Percentiles rank a stretch among this genome's conserved stretches.
These are phyloP conservation scores for Euphorbia schlechtendalii DNA, from an alignment of 441 rosid genomes.

Conservation along the genomic window DNA sequence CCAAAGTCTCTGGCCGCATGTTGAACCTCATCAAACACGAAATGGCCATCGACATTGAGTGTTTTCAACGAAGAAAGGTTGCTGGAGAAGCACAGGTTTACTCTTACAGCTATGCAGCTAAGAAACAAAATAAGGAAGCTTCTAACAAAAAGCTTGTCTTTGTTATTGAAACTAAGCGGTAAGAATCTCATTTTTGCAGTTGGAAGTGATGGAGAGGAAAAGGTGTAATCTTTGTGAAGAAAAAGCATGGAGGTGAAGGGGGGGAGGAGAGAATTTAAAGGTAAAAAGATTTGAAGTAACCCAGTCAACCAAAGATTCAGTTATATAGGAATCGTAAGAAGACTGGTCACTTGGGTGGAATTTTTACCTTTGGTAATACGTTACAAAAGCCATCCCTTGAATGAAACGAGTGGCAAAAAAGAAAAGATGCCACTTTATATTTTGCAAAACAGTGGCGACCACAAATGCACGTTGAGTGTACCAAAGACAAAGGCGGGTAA, in stretches of 20 bases:
- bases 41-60: conserved; percentile 61
- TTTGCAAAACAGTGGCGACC: conserved; percentile 71
- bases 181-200: conserved; percentile 37
- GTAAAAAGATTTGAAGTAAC: conserved; percentile 35
- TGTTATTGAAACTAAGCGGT: conserved; percentile 33
- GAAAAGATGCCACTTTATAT: conserved; percentile 63
- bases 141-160: conserved; percentile 43
- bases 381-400: conserved; percentile 41
- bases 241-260: conserved; percentile 32
- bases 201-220: conserved; percentile 23
- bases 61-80: conserved; percentile 51
- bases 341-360: conserved; percentile 58
- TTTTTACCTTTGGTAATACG: conserved; percentile 23
- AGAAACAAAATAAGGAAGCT: conserved; percentile 53
- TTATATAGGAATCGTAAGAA: conserved; percentile 54
- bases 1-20: conserved; percentile 88
- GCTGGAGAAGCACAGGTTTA: conserved; percentile 56
- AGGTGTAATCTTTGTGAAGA: conserved; percentile 16
- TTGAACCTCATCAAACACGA: conserved; percentile 55
- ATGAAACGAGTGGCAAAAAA: conserved; percentile 46
- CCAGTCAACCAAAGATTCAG: conserved; percentile 53
- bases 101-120: conserved; percentile 52
- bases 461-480: conserved; percentile 42
- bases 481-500: conserved; percentile 51
- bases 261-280: conserved; percentile 43